These are phyloP conservation scores for Lachnellula subtilissima DNA, from an alignment of 2,329 filamentous ascomycete genomes.

Conservation along the genomic window DNA sequence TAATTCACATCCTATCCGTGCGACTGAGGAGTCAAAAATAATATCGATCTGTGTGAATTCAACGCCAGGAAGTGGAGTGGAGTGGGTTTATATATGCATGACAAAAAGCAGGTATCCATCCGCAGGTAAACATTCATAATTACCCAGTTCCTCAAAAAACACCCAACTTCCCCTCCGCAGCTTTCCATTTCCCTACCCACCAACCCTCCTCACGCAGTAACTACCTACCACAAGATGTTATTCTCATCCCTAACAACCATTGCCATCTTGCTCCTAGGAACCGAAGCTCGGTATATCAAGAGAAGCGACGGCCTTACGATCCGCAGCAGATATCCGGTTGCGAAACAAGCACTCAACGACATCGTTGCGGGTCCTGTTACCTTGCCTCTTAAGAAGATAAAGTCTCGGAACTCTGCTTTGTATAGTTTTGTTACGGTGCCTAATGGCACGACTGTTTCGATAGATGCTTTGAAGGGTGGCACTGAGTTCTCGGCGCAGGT, in stretches of 20 bases:
- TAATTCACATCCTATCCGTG: too few species aligned
- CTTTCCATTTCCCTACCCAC: too few species aligned
- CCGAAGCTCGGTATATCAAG: neutral
- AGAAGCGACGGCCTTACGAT: neutral
- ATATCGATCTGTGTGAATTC: too few species aligned
- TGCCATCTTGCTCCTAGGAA: neutral
- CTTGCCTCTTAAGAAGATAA: neutral
- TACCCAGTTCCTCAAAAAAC: too few species aligned
- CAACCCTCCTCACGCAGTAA: too few species aligned
- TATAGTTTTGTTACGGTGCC: neutral
- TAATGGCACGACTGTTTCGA: neutral
- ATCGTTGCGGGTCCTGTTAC: neutral
- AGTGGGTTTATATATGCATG: too few species aligned
- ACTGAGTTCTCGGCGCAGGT: slow-evolving; percentile 3
- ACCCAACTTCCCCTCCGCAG: too few species aligned
- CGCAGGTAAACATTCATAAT: too few species aligned
- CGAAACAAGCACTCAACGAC: neutral
- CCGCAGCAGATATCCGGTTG: neutral
- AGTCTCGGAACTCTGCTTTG: neutral
- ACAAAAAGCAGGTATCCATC: too few species aligned
- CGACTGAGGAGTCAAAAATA: too few species aligned
- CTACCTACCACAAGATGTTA: neutral
- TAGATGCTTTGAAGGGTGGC: neutral
- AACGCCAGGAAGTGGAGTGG: too few species aligned
- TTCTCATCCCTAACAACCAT: neutral